These are phyloP conservation scores for Senna tora DNA, from an alignment of 306 rosid species.

Conservation along the genomic window DNA sequence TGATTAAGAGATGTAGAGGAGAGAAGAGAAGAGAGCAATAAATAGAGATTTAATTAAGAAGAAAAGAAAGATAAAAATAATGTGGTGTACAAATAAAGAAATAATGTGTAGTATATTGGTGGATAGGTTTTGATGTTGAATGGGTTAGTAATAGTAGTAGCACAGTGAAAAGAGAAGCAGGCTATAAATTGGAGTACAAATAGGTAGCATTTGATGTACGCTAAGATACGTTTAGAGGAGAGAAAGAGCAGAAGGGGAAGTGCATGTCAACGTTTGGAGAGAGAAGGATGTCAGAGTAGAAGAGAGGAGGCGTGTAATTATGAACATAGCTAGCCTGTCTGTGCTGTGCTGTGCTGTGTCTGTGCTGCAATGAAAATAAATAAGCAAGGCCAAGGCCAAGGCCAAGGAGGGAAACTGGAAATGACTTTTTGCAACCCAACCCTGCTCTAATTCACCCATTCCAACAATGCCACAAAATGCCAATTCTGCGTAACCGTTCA, in stretches of 20 bases:
- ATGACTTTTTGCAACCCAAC: conserved; percentile 25
- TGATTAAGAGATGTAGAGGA: too few relatives aligned
- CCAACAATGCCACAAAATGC: conserved; percentile 50
- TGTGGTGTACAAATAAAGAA: conserved; percentile 7
- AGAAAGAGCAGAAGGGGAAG: conserved; percentile 46
- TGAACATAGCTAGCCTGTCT: conserved; percentile 36
- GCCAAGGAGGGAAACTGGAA: too few relatives aligned
- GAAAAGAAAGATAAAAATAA: background rate
- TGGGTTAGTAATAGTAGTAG: too few relatives aligned
- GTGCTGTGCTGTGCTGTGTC: too few relatives aligned
- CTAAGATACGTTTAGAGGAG: conserved; percentile 53
- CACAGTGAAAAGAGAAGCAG: conserved; percentile 19
- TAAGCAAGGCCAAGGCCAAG: too few relatives aligned
- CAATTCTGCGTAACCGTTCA: conserved; percentile 70
- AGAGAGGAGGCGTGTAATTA: conserved; percentile 45
- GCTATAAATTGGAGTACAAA: background rate
- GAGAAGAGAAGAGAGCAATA: too few relatives aligned
- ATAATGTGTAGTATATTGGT: background rate
- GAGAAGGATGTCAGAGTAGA: conserved; percentile 50
- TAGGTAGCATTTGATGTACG: conserved; percentile 50
- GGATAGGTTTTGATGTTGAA: conserved; percentile 9
- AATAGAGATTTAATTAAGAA: too few relatives aligned
- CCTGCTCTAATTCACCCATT: conserved; percentile 32
- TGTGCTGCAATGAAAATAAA: conserved; percentile 22
- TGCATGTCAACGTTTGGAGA: conserved; percentile 72